phyloP scores from a whole-genome alignment of 2,329 filamentous ascomycete genomes.

The Spiromastix sp. region DNA sequence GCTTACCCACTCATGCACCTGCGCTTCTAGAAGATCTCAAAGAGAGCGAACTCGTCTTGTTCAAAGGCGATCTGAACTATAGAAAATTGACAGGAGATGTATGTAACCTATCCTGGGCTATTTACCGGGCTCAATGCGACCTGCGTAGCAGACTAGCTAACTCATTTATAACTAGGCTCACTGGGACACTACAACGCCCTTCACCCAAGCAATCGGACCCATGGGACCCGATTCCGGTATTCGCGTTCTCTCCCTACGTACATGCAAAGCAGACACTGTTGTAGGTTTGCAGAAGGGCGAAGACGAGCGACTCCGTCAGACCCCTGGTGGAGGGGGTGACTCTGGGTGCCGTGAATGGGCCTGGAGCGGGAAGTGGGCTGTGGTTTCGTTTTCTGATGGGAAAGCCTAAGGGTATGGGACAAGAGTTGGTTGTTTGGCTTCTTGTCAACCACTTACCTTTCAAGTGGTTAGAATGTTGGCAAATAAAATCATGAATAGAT shows the following conservation, averaged over 20 bases:
- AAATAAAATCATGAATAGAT: too few species aligned
- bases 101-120: too few species aligned
- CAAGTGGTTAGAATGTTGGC: too few species aligned
- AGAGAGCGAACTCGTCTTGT: constrained; percentile 76
- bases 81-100: constrained; percentile 85
- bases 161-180: constrained; percentile 40
- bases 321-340: constrained; percentile 61
- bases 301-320: constrained; percentile 66
- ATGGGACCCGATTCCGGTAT: constrained; percentile 72
- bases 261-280: constrained; percentile 93
- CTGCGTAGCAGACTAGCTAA: neutral
- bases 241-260: constrained; percentile 76
- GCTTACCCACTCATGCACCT: constrained; percentile 59
- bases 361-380: constrained; percentile 93
- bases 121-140: neutral
- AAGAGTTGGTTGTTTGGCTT: too few species aligned
- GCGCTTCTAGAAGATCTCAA: constrained; percentile 67
- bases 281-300: constrained; percentile 73
- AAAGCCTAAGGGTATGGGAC: constrained; percentile 43
- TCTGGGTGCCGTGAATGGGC: constrained; percentile 71
- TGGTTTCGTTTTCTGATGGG: constrained; percentile 73
- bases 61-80: constrained; percentile 97
- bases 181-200: constrained; percentile 84
- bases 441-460: too few species aligned
- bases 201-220: constrained; percentile 73